Evolutionary conservation across 371 early-diverging fungal genomes (phyloP), one percentile per base, ranked within the genome.

Genomic region (Zopfochytrium polystomum): DNA sequence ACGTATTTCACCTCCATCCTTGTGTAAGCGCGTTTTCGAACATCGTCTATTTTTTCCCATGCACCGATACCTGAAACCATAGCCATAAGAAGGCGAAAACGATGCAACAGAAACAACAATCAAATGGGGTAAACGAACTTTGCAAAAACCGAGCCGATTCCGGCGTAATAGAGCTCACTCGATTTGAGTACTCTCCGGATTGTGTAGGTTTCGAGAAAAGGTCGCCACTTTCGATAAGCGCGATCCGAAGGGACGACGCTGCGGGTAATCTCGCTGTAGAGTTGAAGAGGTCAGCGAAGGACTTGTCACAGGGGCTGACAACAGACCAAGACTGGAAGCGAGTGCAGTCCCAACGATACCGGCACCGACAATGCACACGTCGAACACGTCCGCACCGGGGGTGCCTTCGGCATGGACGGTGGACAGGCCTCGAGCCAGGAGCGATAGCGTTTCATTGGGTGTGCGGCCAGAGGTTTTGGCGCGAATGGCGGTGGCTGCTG

Each of bases 301-400:
- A 42, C 11, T 42, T 42, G 11, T 11, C 42, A n/a, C 11, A 42
- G n/a, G 4, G 47, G 26, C 15, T 22, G n/a, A 31, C 15, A 4
- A 54, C 66, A 59, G 79, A 90, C 90, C 86, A 38, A 95, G 78
- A 13, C 87, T 85, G 59, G 85, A 85, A 9, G 93, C 94, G 27
- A 92, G 74, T 7, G 92, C 87, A 18, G 85, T 85, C 32, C 96
- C 96, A 26, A 91, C 87, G 26, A 90, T 85, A n/a, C 96, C 96
- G 43, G 91, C 93, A 22, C 96, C 96, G n/a, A 95, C 88, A 69
- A 95, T 88, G 30, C 64, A 63, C 9, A 76, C 62, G 56, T 76
- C 74, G 58, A 42, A 42, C 11, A 13, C 13, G n/a, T 42, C 42
- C 11, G 42, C 42, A n/a, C n/a, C n/a, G n/a, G n/a, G n/a, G n/a